phyloP scores from a whole-genome alignment of 2,329 filamentous ascomycete species.

The Karstenula rhodostoma region DNA sequence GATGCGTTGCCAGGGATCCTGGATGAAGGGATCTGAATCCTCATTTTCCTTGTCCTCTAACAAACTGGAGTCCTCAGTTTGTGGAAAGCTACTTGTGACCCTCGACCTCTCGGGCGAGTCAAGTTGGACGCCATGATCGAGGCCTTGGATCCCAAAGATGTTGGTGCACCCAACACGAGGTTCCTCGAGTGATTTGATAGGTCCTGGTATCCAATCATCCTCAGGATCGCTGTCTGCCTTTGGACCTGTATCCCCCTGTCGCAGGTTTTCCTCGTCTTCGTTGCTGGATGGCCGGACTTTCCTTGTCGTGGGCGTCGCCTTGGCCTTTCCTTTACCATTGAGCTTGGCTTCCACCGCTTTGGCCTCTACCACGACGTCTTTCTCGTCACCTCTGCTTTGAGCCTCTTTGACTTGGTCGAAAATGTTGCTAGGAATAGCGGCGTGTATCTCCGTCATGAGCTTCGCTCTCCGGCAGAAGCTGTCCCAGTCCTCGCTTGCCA shows the following conservation, averaged over 20 bases:
- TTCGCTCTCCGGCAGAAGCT: constrained; percentile 65
- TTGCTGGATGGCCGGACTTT: constrained; percentile 30
- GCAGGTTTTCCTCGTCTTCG: constrained; percentile 46
- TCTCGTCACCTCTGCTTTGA: constrained; percentile 63
- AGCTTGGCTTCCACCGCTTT: constrained; percentile 26
- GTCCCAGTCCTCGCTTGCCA: constrained; percentile 65
- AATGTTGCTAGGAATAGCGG: constrained; percentile 59
- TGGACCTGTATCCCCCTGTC: constrained; percentile 27
- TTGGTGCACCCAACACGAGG: constrained; percentile 29
- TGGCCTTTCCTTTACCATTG: constrained; percentile 38
- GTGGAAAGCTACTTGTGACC: background rate
- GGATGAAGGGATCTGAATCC: constrained; percentile 35
- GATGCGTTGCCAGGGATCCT: constrained; percentile 29
- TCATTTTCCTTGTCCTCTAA: constrained; percentile 24
- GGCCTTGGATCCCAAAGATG: constrained; percentile 42
- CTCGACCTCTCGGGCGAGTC: constrained; percentile 28
- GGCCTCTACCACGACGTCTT: constrained; percentile 24
- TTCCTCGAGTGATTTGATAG: constrained; percentile 29
- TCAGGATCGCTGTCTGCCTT: constrained; percentile 43
- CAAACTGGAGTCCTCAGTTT: background rate
- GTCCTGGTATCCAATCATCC: constrained; percentile 49
- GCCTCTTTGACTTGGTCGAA: constrained; percentile 59
- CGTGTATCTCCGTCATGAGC: constrained; percentile 70
- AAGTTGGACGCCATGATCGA: constrained; percentile 33
- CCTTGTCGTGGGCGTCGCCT: constrained; percentile 25